A percentile compares a stretch with the other conserved stretches of the same genome.
phyloP scores from a whole-genome alignment of 139 green algal species.

The Bryopsis sp. region DNA sequence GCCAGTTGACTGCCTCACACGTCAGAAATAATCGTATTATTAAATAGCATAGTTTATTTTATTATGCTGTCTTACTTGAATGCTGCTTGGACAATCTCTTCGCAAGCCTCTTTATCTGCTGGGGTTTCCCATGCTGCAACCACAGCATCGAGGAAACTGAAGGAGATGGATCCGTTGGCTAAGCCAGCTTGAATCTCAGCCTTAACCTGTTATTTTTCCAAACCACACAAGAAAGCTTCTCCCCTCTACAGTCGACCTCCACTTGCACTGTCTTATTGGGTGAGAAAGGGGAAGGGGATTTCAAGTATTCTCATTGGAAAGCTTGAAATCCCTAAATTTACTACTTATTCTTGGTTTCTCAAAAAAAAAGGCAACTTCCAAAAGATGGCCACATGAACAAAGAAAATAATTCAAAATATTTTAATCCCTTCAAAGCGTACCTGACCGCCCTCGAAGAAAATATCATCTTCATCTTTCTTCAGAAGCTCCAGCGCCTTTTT shows the following conservation, averaged over 20 bases:
- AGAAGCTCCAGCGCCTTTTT: neutral
- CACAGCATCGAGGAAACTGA: neutral
- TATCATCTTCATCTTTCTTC: neutral
- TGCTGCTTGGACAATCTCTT: neutral
- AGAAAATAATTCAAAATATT: no score
- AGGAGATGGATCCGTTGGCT: neutral
- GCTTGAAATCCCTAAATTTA: no score
- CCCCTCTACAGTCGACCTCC: no score
- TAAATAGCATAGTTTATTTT: neutral
- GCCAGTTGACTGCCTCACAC: neutral
- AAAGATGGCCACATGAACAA: no score
- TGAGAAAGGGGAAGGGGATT: no score
- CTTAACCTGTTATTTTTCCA: no score
- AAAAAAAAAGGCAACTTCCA: no score
- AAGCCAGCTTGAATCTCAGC: neutral
- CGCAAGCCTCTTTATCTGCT: neutral
- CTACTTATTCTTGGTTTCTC: no score
- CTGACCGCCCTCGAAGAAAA: neutral
- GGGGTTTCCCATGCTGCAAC: neutral
- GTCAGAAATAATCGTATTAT: neutral
- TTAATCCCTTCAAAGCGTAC: no score
- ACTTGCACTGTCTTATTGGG: no score
- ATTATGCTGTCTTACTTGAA: neutral
- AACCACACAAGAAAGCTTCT: no score
- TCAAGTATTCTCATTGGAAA: no score